Base-by-base conservation (phyloP, 2,329 filamentous ascomycete genomes). In the Talaromyces sp. region DNA sequence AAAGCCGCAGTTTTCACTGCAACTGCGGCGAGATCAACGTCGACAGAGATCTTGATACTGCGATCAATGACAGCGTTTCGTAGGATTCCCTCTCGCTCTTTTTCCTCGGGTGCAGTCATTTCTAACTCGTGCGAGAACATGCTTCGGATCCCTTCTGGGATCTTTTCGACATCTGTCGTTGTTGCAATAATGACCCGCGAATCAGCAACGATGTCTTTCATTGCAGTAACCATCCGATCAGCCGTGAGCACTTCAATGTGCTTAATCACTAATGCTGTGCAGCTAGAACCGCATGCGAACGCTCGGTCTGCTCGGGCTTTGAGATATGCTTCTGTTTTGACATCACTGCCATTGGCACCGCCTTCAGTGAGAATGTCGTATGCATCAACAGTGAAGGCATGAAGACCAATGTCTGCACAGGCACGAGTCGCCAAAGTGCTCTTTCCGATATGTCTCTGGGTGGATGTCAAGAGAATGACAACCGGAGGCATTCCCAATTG, bases 101-200 rank as follows among this genome's bases (percentile, higher is more conserved):
- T 87, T 73, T 99, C 95, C 67, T 98, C 93, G 0, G 95, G 95
- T 0, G 95, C 95, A 51, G 82, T 86, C 85, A 99, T 91, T 70
- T 98, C 93, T 49, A 99, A 82, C 74, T 99, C 95, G 69, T 99
- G 93, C 0, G 92, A 96, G 73, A 99, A 98, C 2, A 98, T 81
- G 11, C 91, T 91, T 58, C 95, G 86, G 21, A 98, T 87, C 0
- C 90, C 90, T 68, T 97, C 93, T 0, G 93, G 90, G 1, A 99
- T 86, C 73, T 98, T 96, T 71, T 98, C 95, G 0, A 97, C 87
- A 66, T 98, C 93, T 7, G 92, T 96, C 0, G 93, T 97, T 0
- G 95, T 99, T 0, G 95, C 93, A 67, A 99, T 87, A 26, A 99
- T 78, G 2, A 98, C 90, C 58, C 95, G 82, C 3, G 87, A 86